Percentiles rank a stretch among this genome's conserved stretches.
These are phyloP conservation scores for Capronia epimyces DNA, from an alignment of 2,329 filamentous ascomycete genomes.

Conservation along the genomic window DNA sequence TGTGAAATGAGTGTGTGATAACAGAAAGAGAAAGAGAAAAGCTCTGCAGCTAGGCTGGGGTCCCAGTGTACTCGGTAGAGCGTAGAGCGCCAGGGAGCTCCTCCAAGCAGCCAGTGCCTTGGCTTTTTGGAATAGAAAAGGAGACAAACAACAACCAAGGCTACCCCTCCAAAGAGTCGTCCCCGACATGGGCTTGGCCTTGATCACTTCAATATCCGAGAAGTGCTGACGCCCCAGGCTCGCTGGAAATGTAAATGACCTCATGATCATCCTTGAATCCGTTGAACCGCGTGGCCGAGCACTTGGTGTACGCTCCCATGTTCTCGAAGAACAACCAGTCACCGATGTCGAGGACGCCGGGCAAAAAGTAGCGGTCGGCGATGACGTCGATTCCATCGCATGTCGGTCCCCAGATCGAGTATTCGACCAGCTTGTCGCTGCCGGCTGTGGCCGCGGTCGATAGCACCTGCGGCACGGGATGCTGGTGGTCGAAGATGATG, in stretches of 20 bases:
- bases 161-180: too few relatives aligned
- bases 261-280: conserved; percentile 91
- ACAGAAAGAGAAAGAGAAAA: conserved; percentile 4
- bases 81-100: too few relatives aligned
- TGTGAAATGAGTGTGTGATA: conserved; percentile 20
- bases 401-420: conserved; percentile 96
- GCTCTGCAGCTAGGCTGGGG: too few relatives aligned
- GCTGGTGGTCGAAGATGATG: conserved; percentile 99
- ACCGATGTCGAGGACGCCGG: conserved; percentile 75
- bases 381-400: conserved; percentile 98
- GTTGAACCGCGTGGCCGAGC: conserved; percentile 95
- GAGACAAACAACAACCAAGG: too few relatives aligned
- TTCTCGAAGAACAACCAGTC: conserved; percentile 99
- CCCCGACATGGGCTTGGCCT: too few relatives aligned
- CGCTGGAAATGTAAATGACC: conserved; percentile 90
- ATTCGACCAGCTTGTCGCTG: conserved; percentile 60
- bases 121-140: too few relatives aligned
- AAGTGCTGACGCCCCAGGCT: conserved; percentile 75
- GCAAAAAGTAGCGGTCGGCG: conserved; percentile 70
- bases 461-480: conserved; percentile 77
- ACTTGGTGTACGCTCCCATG: conserved; percentile 98
- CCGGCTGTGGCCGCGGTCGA: conserved; percentile 54
- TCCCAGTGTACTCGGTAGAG: too few relatives aligned
- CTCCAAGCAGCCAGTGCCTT: too few relatives aligned
- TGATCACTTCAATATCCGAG: conserved; percentile 49